Evolutionary conservation across 441 rosid species (phyloP), one percentile per base, ranked within the genome.

Genomic region (Biscutella auriculata): DNA sequence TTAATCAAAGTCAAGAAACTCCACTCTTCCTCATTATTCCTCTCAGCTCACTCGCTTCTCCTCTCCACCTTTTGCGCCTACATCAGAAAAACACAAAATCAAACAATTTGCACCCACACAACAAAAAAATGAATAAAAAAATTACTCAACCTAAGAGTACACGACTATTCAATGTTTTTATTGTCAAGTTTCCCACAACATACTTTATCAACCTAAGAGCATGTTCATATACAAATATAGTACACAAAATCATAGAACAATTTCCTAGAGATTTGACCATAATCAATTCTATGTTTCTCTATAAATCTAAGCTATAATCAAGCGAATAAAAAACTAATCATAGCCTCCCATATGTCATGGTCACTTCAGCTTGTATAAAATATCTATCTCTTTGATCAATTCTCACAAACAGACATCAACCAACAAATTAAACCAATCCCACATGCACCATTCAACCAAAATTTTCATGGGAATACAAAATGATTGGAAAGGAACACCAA

Each of bases 181-280:
- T n/a, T n/a, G n/a, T n/a, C n/a, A n/a, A n/a, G n/a, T 94, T 89
- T 16, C 89, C 97, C 62, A 78, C 89, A 3, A 77, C 73, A 65
- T 94, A 94, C 57, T 94, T 94, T 64, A 94, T 89, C 76, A 94
- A 69, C 70, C 99, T 79, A 69, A 94, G 73, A 62, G 94, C 94
- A 96, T 89, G 82, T 29, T 3, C 14, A 27, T 49, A 62, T n/a
- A 26, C 13, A 27, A 70, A 62, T 27, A 36, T 52, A 65, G 53
- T 50, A 56, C 50, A 32, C 41, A 73, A 14, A 39, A 54, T 59
- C 56, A 65, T 29, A 40, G 47, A 47, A 53, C 47, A 9, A 52
- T 39, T 51, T 51, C 15, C 15, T 4, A 32, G 1, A 36, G 9
- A 39, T 11, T n/a, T 3, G 33, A 10, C 44, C 37, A 21, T 2